A percentile compares a stretch with the other conserved stretches of the same genome.
Evolutionary conservation across 306 rosid genomes (phyloP).

Genomic region (Coriaria nepalensis): DNA sequence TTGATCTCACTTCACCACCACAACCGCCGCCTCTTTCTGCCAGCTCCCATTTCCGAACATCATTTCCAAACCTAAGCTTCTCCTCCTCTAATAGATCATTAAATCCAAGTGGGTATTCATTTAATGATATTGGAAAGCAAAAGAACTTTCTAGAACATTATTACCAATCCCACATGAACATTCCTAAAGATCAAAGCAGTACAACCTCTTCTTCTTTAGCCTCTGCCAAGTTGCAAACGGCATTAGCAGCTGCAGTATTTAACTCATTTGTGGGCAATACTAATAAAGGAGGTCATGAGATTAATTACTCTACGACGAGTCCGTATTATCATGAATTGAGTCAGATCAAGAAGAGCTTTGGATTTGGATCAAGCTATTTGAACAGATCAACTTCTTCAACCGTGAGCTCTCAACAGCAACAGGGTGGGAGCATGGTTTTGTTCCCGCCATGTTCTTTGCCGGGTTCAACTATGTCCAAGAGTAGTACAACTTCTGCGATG

Average conservation of each 20-base stretch:
- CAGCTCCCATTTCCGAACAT: conserved; percentile 17
- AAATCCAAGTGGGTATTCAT: too few species aligned
- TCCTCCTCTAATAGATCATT: conserved; percentile 13
- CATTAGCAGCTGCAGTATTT: conserved; percentile 17
- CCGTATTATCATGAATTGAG: too few species aligned
- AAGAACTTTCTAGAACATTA: conserved; percentile 14
- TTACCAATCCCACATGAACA: conserved; percentile 13
- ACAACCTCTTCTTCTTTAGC: not conserved
- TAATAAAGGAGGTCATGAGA: too few species aligned
- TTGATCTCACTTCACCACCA: conserved; percentile 30
- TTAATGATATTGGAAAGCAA: conserved; percentile 12
- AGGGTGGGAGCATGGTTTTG: conserved; percentile 1
- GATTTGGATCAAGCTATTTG: conserved; percentile 11
- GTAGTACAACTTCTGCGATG: too few species aligned
- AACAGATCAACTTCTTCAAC: conserved; percentile 5
- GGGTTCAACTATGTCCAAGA: too few species aligned
- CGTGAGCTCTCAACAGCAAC: not conserved
- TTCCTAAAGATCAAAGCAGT: conserved; percentile 10
- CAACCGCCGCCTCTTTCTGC: conserved; percentile 3
- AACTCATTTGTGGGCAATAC: conserved; percentile 24
- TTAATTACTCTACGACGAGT: too few species aligned
- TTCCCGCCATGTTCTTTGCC: not conserved
- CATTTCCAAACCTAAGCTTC: conserved; percentile 10
- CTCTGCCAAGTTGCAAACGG: conserved; percentile 22
- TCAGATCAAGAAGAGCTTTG: too few species aligned